phyloP scores from a whole-genome alignment of 116 monocot species.

The Trichopus zeylanicus region DNA sequence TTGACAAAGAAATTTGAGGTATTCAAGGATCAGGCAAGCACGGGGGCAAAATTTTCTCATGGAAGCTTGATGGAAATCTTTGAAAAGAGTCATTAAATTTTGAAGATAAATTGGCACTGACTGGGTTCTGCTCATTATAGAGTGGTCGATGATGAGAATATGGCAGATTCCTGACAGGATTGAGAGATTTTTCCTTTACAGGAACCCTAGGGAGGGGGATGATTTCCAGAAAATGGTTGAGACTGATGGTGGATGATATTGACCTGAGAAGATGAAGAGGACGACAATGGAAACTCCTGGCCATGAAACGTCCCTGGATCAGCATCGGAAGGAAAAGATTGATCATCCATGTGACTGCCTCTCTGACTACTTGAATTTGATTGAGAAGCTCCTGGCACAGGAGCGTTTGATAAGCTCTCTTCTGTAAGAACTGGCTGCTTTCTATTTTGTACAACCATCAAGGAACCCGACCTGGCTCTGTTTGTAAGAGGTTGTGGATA shows the following conservation, averaged over 20 bases:
- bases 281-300: conserved; percentile 5
- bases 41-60: conserved; percentile 18
- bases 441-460: conserved; percentile 8
- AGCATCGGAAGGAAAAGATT: conserved; percentile 13
- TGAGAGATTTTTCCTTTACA: conserved; percentile 22
- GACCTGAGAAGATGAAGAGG: background rate
- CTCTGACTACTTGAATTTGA: conserved; percentile 4
- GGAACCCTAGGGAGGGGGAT: conserved; percentile 3
- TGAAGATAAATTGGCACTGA: conserved; percentile 14
- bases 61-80: conserved; percentile 23
- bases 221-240: conserved; percentile 4
- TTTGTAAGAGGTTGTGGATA: conserved; percentile 16
- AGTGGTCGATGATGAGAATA: conserved; percentile 22
- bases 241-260: conserved; percentile 8
- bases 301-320: conserved; percentile 9
- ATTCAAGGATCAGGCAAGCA: conserved; percentile 14
- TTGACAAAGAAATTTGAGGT: conserved; percentile 24
- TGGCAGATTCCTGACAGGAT: conserved; percentile 16
- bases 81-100: conserved; percentile 17
- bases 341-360: conserved; percentile 13
- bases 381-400: conserved; percentile 12
- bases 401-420: conserved; percentile 12
- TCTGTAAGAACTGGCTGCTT: conserved; percentile 16
- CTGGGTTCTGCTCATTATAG: conserved; percentile 17
- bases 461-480: conserved; percentile 10